Base-by-base conservation (phyloP, 192 early-diverging fungal species). In the Geranomyces variabilis region DNA sequence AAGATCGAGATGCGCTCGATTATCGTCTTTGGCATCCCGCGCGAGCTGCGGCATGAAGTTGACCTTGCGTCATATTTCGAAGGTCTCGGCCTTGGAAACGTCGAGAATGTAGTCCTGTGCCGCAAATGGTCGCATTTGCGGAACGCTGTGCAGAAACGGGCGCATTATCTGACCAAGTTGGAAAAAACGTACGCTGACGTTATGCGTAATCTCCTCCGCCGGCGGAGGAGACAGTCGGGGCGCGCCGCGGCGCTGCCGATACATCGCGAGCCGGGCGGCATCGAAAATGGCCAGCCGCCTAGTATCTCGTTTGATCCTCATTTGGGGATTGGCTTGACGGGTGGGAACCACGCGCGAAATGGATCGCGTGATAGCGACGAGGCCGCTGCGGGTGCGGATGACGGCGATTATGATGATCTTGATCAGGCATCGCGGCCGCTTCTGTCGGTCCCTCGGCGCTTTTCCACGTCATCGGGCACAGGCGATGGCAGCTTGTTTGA, bases 41-140 rank as follows among this genome's bases (percentile, higher is more conserved):
- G 59, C 15, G 83, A 86, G 51, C 64, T 86, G 28, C 72, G 80
- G 47, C 70, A 83, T 63, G 85, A 86, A 59, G 79, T 83, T 15
- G 77, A 84, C 57, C 62, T 86, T n/a, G 79, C 81, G 0, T 34
- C 74, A 3, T 86, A 79, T 67, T 86, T 85, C 67, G 77, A 86
- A 28, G 60, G 49, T 29, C 73, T 86, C 0, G 75, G 80, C 19
- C 71, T 86, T 62, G 85, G 85, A 13, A 71, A 67, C 33, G 85
- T 86, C 29, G 83, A 86, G 63, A 82, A 81, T 49, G 84, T 86
- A 0, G 84, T 86, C 4, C 63, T 86, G 28, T 85, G 83, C 61
- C 63, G 85, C 24, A 86, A 83, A 48, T 86, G 84, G 83, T 71
- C 80, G 19, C 80, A 75, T 62, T 64, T 86, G 53, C 74, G 83